Evolutionary conservation across 2,329 filamentous ascomycete species (phyloP).

Genomic region (Albophoma yamanashiensis): DNA sequence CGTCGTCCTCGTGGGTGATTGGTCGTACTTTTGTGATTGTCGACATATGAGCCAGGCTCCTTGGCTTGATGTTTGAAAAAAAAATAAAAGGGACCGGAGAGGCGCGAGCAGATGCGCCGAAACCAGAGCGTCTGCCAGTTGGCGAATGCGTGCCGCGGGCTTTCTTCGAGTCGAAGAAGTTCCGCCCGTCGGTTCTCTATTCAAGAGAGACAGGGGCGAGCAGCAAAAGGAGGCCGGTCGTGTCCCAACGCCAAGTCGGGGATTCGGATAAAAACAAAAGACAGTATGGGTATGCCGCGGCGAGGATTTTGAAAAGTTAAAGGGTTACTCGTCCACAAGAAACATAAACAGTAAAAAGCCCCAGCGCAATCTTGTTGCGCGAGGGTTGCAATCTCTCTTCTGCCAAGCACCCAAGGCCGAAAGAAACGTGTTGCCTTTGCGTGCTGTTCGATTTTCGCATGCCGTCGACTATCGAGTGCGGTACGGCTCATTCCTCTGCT

Average conservation of each 20-base stretch:
- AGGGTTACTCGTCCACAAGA: not conserved
- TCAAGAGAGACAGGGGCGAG: conserved; percentile 6
- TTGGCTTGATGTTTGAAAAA: not conserved
- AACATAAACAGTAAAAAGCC: not conserved
- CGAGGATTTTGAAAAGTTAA: not conserved
- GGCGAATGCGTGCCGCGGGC: not conserved
- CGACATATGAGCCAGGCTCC: not conserved
- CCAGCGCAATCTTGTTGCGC: not conserved
- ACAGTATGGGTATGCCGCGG: not conserved
- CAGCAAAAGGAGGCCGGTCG: not conserved
- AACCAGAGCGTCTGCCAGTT: not conserved
- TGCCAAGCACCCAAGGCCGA: not conserved
- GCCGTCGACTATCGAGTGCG: conserved; percentile 19
- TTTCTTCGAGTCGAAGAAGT: not conserved
- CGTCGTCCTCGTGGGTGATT: not conserved
- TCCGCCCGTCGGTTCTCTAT: not conserved
- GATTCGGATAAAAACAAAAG: not conserved
- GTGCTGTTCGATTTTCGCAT: not conserved
- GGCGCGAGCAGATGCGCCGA: not conserved
- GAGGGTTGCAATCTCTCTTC: not conserved
- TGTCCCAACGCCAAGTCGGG: not conserved
- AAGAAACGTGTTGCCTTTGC: not conserved
- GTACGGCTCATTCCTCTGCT: conserved; percentile 35
- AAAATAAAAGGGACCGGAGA: not conserved
- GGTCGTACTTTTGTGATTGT: not conserved